phyloP scores from a whole-genome alignment of 1,139 yeast species.

The Kodamaea alishanica region DNA sequence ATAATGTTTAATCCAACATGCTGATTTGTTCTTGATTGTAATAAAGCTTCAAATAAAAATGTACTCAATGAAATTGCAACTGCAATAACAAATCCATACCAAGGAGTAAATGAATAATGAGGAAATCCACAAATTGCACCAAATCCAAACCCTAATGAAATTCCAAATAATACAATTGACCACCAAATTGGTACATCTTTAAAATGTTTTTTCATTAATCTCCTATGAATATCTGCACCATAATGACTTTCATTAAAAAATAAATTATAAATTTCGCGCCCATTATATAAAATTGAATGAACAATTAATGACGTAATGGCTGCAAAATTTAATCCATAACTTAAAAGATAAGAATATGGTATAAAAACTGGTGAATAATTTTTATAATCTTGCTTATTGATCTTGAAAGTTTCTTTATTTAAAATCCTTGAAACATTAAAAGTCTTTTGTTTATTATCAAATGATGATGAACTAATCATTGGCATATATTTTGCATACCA shows the following conservation, averaged over 20 bases:
- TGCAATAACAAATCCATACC: slow-evolving; percentile 36
- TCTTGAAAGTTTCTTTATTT: slow-evolving; percentile 10
- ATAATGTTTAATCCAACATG: slow-evolving; percentile 37
- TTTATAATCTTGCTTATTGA: slow-evolving; percentile 26
- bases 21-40: slow-evolving; percentile 38
- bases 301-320: slow-evolving; percentile 38
- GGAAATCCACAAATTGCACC: slow-evolving; percentile 23
- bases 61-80: slow-evolving; percentile 27
- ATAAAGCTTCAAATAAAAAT: slow-evolving; percentile 34
- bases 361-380: slow-evolving; percentile 34
- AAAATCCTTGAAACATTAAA: slow-evolving; percentile 38
- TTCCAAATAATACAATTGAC: slow-evolving; percentile 28
- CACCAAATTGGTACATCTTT: slow-evolving; percentile 41
- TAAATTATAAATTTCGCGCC: slow-evolving; percentile 31
- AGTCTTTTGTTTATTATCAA: slow-evolving; percentile 40
- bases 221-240: slow-evolving; percentile 38
- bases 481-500: slow-evolving; percentile 54
- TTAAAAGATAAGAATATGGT: slow-evolving; percentile 34
- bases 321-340: slow-evolving; percentile 41
- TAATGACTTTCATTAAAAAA: slow-evolving; percentile 26
- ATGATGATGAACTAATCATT: slow-evolving; percentile 38
- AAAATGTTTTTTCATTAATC: slow-evolving; percentile 31
- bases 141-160: slow-evolving; percentile 30
- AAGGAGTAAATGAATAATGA: slow-evolving; percentile 28
- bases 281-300: slow-evolving; percentile 37